Base-by-base conservation (phyloP, 306 rosid species). In the Begonia peltatifolia region DNA sequence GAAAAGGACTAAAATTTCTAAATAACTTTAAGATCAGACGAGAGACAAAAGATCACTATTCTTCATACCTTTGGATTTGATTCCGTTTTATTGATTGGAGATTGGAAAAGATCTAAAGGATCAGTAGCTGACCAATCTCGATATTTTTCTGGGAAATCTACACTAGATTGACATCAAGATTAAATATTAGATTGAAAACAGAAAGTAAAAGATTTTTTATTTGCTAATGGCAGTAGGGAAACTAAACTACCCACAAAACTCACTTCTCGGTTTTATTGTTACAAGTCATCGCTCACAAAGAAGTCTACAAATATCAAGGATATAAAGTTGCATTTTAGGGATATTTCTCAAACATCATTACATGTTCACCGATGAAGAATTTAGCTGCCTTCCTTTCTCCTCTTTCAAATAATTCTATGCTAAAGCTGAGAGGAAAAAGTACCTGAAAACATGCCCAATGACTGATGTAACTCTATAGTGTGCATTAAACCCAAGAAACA, bases 401-500 rank as follows among this genome's bases (percentile, higher is more conserved):
- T 30, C 8, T 30, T 30, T 30, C 38, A 30, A 4, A 14, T 1
- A 17, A 58, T 56, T 60, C 12, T 11, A 55, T 49, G 16, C 14
- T 9, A 22, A 13, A 47, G 56, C 61, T 62, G 65, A 56, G 56
- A 60, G 50, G 68, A 64, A 46, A 60, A 68, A 9, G 38, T 46
- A 89, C 97, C 97, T 89, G 89, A 85, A 89, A 48, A 89, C 62
- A 61, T 89, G 97, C 15, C 97, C 97, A 71, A 82, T 89, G n/a
- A 83, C 97, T 12, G 97, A 89, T 58, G 97, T 85, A 16, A 89
- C 95, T 82, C 72, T 89, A 53, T 80, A 89, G 14, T 41, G 71
- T 1, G 68, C 90, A 50, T 50, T 78, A 15, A 48, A 63, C 43
- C 84, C 77, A 42, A 38, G 82, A 82, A 89, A 85, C 47, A 5